Evolutionary conservation across 306 rosid species (phyloP).

Genomic region (Corylus avellana): DNA sequence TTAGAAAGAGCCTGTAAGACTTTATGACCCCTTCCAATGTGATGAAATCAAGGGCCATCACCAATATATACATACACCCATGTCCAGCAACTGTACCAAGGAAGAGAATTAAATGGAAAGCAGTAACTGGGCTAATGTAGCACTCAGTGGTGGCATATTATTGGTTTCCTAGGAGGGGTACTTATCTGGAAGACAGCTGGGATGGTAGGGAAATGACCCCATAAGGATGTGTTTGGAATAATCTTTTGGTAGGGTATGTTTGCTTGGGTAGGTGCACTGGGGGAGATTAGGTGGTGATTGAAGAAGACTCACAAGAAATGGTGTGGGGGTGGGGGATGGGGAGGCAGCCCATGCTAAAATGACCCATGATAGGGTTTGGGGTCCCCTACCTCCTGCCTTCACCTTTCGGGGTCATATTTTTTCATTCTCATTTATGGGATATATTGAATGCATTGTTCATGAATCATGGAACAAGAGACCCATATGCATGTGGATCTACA

Average conservation of each 20-base stretch:
- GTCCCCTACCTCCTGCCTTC: constrained; percentile 40
- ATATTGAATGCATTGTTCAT: constrained; percentile 5
- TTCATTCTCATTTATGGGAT: constrained; percentile 15
- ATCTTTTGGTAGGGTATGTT: constrained; percentile 37
- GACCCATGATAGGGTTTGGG: constrained; percentile 43
- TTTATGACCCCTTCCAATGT: too few relatives aligned
- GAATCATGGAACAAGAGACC: constrained; percentile 36
- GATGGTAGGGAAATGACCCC: constrained; percentile 50
- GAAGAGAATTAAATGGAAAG: constrained; percentile 23
- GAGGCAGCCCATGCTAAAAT: constrained; percentile 75
- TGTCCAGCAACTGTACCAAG: too few relatives aligned
- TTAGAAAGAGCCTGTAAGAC: too few relatives aligned
- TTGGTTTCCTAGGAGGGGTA: constrained; percentile 74
- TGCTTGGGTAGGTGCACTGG: constrained; percentile 38
- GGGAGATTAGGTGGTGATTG: constrained; percentile 40
- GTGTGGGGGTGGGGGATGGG: constrained; percentile 43
- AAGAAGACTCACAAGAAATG: constrained; percentile 41
- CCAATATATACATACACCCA: too few relatives aligned
- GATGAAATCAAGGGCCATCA: too few relatives aligned
- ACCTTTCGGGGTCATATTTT: constrained; percentile 32
- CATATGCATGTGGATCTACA: constrained; percentile 27
- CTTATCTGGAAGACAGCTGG: constrained; percentile 61
- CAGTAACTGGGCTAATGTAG: constrained; percentile 23
- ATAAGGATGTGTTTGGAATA: constrained; percentile 48
- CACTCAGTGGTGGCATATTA: constrained; percentile 23